Conservation (phyloP, 352 stramenopile genomes). For the Phytophthora europaea region DNA sequence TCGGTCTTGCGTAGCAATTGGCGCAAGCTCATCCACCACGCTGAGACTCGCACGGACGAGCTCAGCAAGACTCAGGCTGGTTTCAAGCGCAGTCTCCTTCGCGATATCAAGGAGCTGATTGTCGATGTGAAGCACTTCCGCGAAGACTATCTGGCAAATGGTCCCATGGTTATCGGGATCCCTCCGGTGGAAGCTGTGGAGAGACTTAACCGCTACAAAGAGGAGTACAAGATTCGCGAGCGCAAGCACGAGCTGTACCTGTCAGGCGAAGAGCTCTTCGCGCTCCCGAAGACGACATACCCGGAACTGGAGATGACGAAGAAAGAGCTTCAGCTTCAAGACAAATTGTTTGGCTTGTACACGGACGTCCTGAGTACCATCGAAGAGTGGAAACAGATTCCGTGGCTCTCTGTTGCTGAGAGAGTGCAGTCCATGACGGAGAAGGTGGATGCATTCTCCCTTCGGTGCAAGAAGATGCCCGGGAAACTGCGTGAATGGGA, state of each 20-base stretch:
- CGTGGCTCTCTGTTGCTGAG: conserved; percentile 95
- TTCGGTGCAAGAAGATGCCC: conserved; percentile 98
- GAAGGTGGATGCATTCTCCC: conserved; percentile 97
- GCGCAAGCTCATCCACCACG: conserved; percentile 97
- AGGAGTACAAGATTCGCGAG: conserved; percentile 98
- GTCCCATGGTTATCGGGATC: conserved; percentile 98
- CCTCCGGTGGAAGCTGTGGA: conserved; percentile 97
- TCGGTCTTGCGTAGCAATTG: conserved; percentile 97
- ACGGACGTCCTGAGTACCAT: conserved; percentile 98
- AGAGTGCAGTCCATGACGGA: conserved; percentile 97
- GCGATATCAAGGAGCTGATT: conserved; percentile 98
- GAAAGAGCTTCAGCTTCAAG: conserved; percentile 97
- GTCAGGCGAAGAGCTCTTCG: conserved; percentile 98
- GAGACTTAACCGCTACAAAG: conserved; percentile 97
- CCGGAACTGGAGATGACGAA: conserved; percentile 97
- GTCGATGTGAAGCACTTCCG: conserved; percentile 97
- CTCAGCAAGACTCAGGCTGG: conserved; percentile 95
- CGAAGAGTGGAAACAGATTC: conserved; percentile 97
- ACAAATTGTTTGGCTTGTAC: conserved; percentile 97
- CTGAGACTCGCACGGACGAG: conserved; percentile 95
- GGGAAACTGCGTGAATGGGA: conserved; percentile 97
- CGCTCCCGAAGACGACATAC: conserved; percentile 96
- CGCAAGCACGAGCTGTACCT: conserved; percentile 98
- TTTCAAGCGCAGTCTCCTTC: conserved; percentile 97
- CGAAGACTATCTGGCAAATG: conserved; percentile 97